Evolutionary conservation across 2,329 filamentous ascomycete species (phyloP).

Genomic region (Tetracladium maxilliforme): DNA sequence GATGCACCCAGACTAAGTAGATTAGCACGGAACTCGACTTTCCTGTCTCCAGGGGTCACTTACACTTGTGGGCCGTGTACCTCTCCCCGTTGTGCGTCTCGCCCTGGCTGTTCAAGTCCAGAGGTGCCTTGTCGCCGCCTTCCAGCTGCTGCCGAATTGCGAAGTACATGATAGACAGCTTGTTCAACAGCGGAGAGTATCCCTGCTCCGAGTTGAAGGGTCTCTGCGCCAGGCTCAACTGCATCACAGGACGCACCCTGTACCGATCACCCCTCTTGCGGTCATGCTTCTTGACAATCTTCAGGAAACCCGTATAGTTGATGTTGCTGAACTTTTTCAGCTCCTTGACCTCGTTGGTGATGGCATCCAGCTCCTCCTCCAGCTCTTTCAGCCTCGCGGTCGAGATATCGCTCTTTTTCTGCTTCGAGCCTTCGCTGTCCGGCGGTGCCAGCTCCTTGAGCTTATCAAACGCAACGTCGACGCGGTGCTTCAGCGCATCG

Average conservation of each 20-base stretch:
- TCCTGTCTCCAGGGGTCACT: constrained; percentile 12
- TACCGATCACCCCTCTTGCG: constrained; percentile 78
- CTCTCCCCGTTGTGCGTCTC: constrained; percentile 51
- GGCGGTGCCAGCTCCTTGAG: constrained; percentile 69
- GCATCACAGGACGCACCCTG: constrained; percentile 79
- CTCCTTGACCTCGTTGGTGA: constrained; percentile 83
- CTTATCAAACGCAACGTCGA: constrained; percentile 46
- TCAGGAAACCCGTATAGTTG: constrained; percentile 96
- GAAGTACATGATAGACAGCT: constrained; percentile 89
- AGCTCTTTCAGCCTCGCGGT: constrained; percentile 51
- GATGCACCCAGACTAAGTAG: constrained; percentile 73
- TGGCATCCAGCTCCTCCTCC: constrained; percentile 66
- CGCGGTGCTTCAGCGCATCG: constrained; percentile 34
- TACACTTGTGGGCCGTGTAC: constrained; percentile 80
- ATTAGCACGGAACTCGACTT: constrained; percentile 13
- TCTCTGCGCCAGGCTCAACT: constrained; percentile 73
- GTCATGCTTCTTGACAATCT: constrained; percentile 98
- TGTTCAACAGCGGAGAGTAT: constrained; percentile 80
- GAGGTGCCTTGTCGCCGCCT: constrained; percentile 26
- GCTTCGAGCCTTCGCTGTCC: constrained; percentile 38
- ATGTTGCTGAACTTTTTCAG: constrained; percentile 89
- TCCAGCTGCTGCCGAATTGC: constrained; percentile 79
- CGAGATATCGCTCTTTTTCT: constrained; percentile 31
- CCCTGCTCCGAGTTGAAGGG: constrained; percentile 88
- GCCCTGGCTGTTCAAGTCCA: constrained; percentile 22